A percentile compares a stretch with the other conserved stretches of the same genome.
Evolutionary conservation across 305 asterid genomes (phyloP).

Genomic region (Caryopteris hybrid): DNA sequence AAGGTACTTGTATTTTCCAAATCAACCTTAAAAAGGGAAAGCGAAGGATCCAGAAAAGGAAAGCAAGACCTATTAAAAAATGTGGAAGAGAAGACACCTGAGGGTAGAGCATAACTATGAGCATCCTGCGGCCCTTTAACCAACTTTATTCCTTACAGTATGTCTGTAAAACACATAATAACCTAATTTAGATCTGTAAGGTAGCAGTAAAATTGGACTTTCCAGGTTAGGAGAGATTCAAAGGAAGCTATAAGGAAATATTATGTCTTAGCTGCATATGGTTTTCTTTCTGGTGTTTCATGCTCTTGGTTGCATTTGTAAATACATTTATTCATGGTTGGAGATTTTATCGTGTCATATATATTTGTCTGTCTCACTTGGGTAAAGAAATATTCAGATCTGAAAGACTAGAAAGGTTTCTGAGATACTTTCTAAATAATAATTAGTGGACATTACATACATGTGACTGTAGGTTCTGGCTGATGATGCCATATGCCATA

Average conservation of each 20-base stretch:
- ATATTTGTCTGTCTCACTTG: not conserved
- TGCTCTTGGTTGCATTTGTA: constrained; percentile 7
- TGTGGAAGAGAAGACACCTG: not conserved
- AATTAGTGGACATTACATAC: no score
- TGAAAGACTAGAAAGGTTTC: not conserved
- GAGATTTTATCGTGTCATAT: not conserved
- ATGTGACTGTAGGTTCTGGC: no score
- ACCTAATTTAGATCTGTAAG: no score
- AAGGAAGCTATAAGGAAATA: not conserved
- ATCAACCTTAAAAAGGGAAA: not conserved
- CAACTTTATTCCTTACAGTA: not conserved
- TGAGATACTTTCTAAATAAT: no score
- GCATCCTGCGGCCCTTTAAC: not conserved
- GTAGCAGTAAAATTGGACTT: not conserved
- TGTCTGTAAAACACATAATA: not conserved
- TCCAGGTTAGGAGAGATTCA: not conserved
- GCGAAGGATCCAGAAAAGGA: not conserved
- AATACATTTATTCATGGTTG: not conserved
- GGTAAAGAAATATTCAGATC: not conserved
- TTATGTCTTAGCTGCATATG: not conserved
- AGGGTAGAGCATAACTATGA: not conserved
- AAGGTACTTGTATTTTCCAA: not conserved
- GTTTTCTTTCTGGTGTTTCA: not conserved
- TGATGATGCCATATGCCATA: not conserved
- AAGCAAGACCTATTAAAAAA: not conserved